Base-by-base conservation (phyloP, 169 alveolate genomes). In the Ichthyophthirius multifiliis region DNA sequence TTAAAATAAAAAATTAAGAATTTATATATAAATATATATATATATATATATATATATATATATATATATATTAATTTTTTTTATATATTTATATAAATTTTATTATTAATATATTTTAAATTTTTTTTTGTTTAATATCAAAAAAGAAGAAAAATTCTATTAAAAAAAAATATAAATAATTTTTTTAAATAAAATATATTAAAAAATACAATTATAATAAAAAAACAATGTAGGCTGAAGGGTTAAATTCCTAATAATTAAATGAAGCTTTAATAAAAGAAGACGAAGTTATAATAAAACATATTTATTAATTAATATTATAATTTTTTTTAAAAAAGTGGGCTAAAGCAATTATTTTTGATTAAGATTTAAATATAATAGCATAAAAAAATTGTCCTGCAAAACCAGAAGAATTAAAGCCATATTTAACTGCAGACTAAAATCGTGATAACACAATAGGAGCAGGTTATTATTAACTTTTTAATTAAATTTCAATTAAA, bases 391-490 rank as follows among this genome's bases (percentile, higher is more conserved):
- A 79, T 64, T 84, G 85, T 35, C 77, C 63, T 27, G 76, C 79
- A 32, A 7, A 75, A 4, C 44, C 65, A 35, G 81, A 67, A 30
- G 92, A 87, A 43, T 46, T 87, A 30, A 30, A 34, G 16, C 74
- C 86, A 1, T 91, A 77, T 83, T 47, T 86, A 20, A 71, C 83
- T 16, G 95, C 94, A 15, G 86, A 82, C 15, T 91, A 91, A 15
- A 91, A 84, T 41, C 84, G 97, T 83, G 97, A 94, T 64, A 84
- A 86, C 9, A 91, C 97, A 16, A 92, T 94, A 12, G 97, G 97
- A 43, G 92, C 86, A 15, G 86, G 77, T 67, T 37, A 13, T 37
- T 4, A 23, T 4, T 20, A 55, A 18, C 5, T 5, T n/a, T n/a
- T 55, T 5, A 18, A 4, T 4, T 23, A 7, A 23, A 23, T 5